These are phyloP conservation scores for Trichopus zeylanicus DNA, from an alignment of 116 monocot genomes.

Conservation along the genomic window DNA sequence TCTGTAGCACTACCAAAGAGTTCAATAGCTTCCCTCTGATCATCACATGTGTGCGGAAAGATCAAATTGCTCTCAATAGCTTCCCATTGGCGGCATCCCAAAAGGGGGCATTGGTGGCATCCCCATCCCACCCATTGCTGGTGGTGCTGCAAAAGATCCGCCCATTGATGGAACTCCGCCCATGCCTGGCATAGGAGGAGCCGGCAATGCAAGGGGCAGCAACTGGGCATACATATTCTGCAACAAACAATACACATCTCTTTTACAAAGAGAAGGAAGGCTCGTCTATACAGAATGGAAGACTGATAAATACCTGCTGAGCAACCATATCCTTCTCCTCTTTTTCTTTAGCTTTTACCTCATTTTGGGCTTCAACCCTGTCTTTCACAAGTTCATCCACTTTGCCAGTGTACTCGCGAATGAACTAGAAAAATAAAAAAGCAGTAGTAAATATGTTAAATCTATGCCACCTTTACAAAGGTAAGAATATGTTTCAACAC, in stretches of 20 bases:
- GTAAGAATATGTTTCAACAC: neutral
- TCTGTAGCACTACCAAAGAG: too few relatives aligned
- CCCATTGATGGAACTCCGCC: constrained; percentile 44
- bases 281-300: neutral
- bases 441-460: neutral
- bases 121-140: constrained; percentile 54
- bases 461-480: neutral
- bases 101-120: constrained; percentile 80
- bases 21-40: too few relatives aligned
- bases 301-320: constrained; percentile 54
- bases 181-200: constrained; percentile 82
- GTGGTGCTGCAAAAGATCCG: constrained; percentile 33
- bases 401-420: constrained; percentile 95
- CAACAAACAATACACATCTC: constrained; percentile 8
- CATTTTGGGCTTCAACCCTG: constrained; percentile 70
- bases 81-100: constrained; percentile 97
- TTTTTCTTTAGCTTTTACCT: constrained; percentile 80
- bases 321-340: constrained; percentile 96
- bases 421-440: constrained; percentile 42
- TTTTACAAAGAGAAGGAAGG: neutral
- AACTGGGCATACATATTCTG: constrained; percentile 99
- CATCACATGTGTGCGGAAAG: too few relatives aligned
- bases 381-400: constrained; percentile 95
- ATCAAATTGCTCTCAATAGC: constrained; percentile 35
- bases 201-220: constrained; percentile 92